Evolutionary conservation across 1,284 basidiomycete species (phyloP), one percentile per base, ranked within the genome.

Genomic region (Sporisorium sorghi): DNA sequence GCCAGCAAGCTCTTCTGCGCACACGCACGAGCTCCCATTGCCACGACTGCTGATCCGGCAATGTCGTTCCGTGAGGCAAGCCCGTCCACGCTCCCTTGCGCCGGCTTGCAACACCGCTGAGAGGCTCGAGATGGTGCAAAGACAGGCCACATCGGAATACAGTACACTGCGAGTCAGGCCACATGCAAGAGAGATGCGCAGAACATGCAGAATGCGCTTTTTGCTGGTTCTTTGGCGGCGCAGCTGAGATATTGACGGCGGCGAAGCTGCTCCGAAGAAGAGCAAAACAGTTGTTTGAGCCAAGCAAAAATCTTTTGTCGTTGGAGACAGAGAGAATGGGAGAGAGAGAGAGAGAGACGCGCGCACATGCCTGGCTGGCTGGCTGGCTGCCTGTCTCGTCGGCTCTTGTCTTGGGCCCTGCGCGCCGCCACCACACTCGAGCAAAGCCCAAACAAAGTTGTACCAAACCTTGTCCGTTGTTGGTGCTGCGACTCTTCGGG

Each of bases 11-110:
- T n/a, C n/a, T n/a, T n/a, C n/a, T n/a, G n/a, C n/a, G n/a, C n/a
- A n/a, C n/a, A n/a, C n/a, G n/a, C n/a, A n/a, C n/a, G n/a, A n/a
- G n/a, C n/a, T n/a, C n/a, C n/a, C n/a, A n/a, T n/a, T n/a, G n/a
- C n/a, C n/a, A n/a, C n/a, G n/a, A n/a, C n/a, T n/a, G n/a, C n/a
- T n/a, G n/a, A n/a, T n/a, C n/a, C 51, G 39, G 51, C 39, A 42
- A 40, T 32, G 26, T 32, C 9, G 51, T 53, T 53, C 51, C 50
- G 50, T 52, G 37, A n/a, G n/a, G n/a, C n/a, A n/a, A n/a, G n/a
- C n/a, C n/a, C n/a, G n/a, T n/a, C n/a, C n/a, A n/a, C n/a, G n/a
- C n/a, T n/a, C n/a, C n/a, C n/a, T n/a, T n/a, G n/a, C n/a, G n/a
- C n/a, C n/a, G n/a, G n/a, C n/a, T n/a, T n/a, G n/a, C n/a, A n/a